Evolutionary conservation across 1,284 basidiomycete genomes (phyloP), one percentile per base, ranked within the genome.

Genomic region (Microbotryum saponariae): DNA sequence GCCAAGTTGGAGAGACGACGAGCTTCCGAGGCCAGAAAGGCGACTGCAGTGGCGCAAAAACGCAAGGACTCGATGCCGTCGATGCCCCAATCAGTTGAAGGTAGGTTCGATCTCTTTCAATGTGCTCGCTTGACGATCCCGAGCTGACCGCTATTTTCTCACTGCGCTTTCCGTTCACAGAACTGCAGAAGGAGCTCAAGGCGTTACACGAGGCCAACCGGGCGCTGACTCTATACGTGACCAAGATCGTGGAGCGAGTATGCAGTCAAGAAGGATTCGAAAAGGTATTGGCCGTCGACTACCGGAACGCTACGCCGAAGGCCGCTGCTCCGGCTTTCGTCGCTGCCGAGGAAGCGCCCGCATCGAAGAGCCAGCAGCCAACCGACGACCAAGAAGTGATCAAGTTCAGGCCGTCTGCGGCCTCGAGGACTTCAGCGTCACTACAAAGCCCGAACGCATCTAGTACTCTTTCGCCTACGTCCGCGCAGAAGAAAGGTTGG

Each of bases 211-310:
- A 73, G 27, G 71, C 70, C 25, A 73, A 73, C 65, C 62, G 61
- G 29, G 64, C 62, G 23, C 66, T 73, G n/a, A 67, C 71, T 20
- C 70, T 71, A 16, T 73, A 73, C 57, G 66, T 72, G 23, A 63
- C 61, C 33, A 73, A 72, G 62, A 73, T 73, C n/a, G 60, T 73
- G 46, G 71, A 73, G 54, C 69, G 69, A 25, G 67, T 73, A 45
- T 71, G 71, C 56, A 61, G 59, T n/a, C 68, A 69, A 51, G 71
- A 73, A 59, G 71, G 71, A 8, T 73, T 72, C 51, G 71, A 73
- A 27, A 73, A 71, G 52, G 69, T 72, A 20, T 60, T 72, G 54
- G 66, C 71, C 6, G 69, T 69, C 59, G 69, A 71, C 58, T 69
- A 66, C 46, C 65, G 66, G 21, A 52, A 56, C 33, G 51, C 46